Conservation (phyloP, 2,329 filamentous ascomycete genomes). For the Daldinia eschscholtzii region DNA sequence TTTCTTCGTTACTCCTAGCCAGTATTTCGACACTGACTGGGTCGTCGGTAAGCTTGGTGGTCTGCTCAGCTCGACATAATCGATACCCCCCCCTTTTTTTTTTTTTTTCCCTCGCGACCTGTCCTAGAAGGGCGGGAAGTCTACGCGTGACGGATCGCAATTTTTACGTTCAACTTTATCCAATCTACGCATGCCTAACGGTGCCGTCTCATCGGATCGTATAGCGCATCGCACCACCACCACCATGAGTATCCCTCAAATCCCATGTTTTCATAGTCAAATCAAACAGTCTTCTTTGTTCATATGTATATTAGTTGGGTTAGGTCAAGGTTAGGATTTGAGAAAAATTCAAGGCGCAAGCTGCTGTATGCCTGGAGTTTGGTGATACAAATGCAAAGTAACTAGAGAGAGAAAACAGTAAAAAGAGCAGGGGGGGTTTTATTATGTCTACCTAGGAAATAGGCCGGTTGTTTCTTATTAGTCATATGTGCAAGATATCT, state of each 20-base stretch:
- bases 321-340: background rate
- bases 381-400: conserved; percentile 1
- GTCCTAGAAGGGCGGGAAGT: conserved; percentile 12
- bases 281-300: conserved; percentile 17
- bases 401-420: conserved; percentile 9
- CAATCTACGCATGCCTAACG: conserved; percentile 7
- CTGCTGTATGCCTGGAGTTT: conserved; percentile 17
- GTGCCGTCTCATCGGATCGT: background rate
- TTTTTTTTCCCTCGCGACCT: conserved; percentile 9
- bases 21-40: conserved; percentile 59
- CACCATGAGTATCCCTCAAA: background rate
- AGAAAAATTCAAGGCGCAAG: conserved; percentile 24
- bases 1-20: conserved; percentile 68
- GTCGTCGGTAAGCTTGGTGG: conserved; percentile 25
- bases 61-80: conserved; percentile 33
- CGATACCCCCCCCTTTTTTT: background rate
- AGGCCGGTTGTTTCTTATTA: background rate
- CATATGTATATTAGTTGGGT: conserved; percentile 32
- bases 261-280: conserved; percentile 11
- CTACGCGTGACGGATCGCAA: background rate
- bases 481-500: background rate
- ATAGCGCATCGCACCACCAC: background rate
- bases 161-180: conserved; percentile 10
- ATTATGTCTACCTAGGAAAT: background rate
- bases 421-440: background rate